Evolutionary conservation across 1,139 yeast genomes (phyloP).

Genomic region (Nadsonia commutata): DNA sequence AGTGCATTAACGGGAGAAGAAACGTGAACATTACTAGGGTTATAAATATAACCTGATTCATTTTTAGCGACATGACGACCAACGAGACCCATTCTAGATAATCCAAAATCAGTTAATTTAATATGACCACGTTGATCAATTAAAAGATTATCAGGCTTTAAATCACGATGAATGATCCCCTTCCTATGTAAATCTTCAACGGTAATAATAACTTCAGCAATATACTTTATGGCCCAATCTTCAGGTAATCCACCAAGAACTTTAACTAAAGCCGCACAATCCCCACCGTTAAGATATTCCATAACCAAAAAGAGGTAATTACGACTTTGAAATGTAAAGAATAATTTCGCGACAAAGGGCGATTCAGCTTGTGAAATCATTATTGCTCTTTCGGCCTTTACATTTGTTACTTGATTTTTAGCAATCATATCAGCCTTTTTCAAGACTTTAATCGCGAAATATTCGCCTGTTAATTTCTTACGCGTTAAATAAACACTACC

Average conservation of each 20-base stretch:
- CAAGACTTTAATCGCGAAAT: constrained; percentile 89
- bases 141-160: constrained; percentile 85
- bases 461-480: constrained; percentile 78
- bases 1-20: no score
- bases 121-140: constrained; percentile 81
- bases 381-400: constrained; percentile 87
- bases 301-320: constrained; percentile 83
- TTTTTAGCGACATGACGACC: constrained; percentile 45
- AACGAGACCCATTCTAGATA: constrained; percentile 77
- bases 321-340: constrained; percentile 76
- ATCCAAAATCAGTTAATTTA: constrained; percentile 88
- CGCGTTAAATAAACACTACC: constrained; percentile 87
- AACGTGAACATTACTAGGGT: no score
- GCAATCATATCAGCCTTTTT: constrained; percentile 94
- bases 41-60: neutral
- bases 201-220: constrained; percentile 83
- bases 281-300: constrained; percentile 97
- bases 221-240: constrained; percentile 69
- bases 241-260: constrained; percentile 72
- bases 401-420: constrained; percentile 89
- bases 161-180: constrained; percentile 88
- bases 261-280: constrained; percentile 74
- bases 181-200: constrained; percentile 76
- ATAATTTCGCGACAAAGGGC: constrained; percentile 84
- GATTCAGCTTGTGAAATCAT: constrained; percentile 95